Conservation (phyloP, 2,329 filamentous ascomycete species). For the Claviceps purpurea region DNA sequence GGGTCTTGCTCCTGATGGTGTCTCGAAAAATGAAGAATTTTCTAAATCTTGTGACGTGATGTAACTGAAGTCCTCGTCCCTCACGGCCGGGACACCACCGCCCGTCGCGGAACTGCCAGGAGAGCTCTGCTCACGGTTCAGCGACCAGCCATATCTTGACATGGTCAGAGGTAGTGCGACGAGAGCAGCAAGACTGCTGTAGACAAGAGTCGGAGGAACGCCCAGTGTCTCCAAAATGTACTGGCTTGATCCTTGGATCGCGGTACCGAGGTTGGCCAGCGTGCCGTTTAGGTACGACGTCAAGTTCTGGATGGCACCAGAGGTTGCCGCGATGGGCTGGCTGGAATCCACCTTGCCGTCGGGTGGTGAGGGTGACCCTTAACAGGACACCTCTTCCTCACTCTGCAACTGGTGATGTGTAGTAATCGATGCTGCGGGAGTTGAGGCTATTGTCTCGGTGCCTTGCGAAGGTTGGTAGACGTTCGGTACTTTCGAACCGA, state of each 20-base stretch:
- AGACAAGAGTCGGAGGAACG: constrained; percentile 33
- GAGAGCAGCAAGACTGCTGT: constrained; percentile 36
- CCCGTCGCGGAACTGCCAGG: constrained; percentile 36
- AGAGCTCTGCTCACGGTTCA: constrained; percentile 32
- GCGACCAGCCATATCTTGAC: constrained; percentile 40
- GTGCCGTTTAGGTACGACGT: constrained; percentile 44
- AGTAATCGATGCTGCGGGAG: background rate
- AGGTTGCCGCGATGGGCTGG: constrained; percentile 44
- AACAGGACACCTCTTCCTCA: constrained; percentile 19
- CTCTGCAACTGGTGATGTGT: background rate
- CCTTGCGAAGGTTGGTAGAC: background rate
- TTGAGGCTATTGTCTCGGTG: background rate
- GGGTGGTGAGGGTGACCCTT: constrained; percentile 21
- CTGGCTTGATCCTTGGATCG: constrained; percentile 33
- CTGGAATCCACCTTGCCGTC: constrained; percentile 50
- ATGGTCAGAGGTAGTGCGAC: constrained; percentile 38
- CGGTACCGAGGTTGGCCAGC: constrained; percentile 33
- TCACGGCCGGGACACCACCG: constrained; percentile 46
- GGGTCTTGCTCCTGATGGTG: background rate
- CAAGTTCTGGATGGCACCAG: constrained; percentile 49
- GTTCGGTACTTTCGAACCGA: background rate
- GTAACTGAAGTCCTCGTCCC: constrained; percentile 67
- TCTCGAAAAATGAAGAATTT: constrained; percentile 18
- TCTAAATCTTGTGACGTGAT: constrained; percentile 66
- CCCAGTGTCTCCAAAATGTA: constrained; percentile 39